Conservation (phyloP, 1,284 basidiomycete species). For the Trichosporon ovoides region DNA sequence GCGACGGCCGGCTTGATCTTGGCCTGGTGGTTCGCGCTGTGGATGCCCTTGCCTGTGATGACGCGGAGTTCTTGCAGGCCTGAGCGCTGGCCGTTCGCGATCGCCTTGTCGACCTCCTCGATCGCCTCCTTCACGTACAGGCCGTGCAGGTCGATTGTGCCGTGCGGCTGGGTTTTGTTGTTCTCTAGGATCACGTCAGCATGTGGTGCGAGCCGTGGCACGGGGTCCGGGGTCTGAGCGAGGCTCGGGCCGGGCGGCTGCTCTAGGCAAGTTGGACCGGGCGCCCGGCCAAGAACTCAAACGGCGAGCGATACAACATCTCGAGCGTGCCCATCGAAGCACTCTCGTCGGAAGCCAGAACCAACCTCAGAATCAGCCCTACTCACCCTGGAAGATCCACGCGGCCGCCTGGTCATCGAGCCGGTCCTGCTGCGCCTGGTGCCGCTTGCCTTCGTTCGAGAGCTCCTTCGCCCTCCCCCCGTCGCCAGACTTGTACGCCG, state of each 20-base stretch:
- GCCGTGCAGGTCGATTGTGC: slow-evolving; percentile 83
- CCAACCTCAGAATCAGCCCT: no score
- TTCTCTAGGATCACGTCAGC: slow-evolving; percentile 58
- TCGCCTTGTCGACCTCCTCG: slow-evolving; percentile 61
- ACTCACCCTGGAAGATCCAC: slow-evolving; percentile 77
- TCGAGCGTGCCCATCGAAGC: neutral
- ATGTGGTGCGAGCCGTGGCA: neutral
- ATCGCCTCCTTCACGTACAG: slow-evolving; percentile 92
- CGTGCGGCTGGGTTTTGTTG: slow-evolving; percentile 66
- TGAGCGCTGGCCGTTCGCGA: slow-evolving; percentile 61
- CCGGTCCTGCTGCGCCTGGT: slow-evolving; percentile 72
- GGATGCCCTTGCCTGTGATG: slow-evolving; percentile 88
- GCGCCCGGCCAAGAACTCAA: no score
- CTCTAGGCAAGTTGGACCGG: neutral
- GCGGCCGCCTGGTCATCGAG: slow-evolving; percentile 79
- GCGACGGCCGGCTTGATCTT: slow-evolving; percentile 93
- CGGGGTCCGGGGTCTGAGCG: neutral
- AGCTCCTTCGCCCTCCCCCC: slow-evolving; percentile 76
- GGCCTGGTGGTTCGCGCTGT: slow-evolving; percentile 70
- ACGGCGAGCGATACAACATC: neutral
- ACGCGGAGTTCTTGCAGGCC: slow-evolving; percentile 69
- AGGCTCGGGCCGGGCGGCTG: neutral
- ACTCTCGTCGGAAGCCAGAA: neutral
- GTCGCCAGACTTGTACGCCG: slow-evolving; percentile 56
- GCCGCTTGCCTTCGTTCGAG: slow-evolving; percentile 73